phyloP scores from a whole-genome alignment of 805 yeast species.

The Scheffersomyces coipomensis region DNA sequence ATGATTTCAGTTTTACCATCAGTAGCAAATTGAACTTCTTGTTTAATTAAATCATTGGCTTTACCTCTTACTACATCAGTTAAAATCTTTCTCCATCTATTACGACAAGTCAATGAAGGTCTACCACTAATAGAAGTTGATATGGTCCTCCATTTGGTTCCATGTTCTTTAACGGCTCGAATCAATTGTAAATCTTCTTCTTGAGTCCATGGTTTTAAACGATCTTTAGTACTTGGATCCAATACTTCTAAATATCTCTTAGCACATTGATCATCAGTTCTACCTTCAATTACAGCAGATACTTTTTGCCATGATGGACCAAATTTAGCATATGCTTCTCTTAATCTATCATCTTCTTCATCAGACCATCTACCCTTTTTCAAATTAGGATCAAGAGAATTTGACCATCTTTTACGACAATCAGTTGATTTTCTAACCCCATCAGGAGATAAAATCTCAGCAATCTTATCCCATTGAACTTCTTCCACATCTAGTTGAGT shows the following conservation, averaged over 20 bases:
- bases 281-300: constrained; percentile 69
- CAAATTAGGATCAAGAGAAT: constrained; percentile 78
- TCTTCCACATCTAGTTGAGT: constrained; percentile 31
- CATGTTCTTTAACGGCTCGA: constrained; percentile 64
- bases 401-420: constrained; percentile 84
- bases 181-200: constrained; percentile 75
- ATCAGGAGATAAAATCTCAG: constrained; percentile 38
- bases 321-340: constrained; percentile 60
- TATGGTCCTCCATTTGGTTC: constrained; percentile 88
- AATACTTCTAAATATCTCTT: constrained; percentile 86
- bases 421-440: constrained; percentile 69
- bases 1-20: constrained; percentile 11
- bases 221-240: constrained; percentile 75
- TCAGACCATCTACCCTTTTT: constrained; percentile 85
- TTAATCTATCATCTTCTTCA: constrained; percentile 68
- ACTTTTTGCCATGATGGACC: constrained; percentile 90
- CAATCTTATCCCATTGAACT: constrained; percentile 64
- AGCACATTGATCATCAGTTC: constrained; percentile 95
- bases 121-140: constrained; percentile 70
- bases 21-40: constrained; percentile 57
- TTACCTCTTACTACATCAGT: constrained; percentile 70
- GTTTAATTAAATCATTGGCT: constrained; percentile 53
- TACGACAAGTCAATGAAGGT: constrained; percentile 86
- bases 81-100: constrained; percentile 86
- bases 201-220: constrained; percentile 75